Evolutionary conservation across 176 grass and related monocot species (phyloP).

Genomic region (Aegilops tauschii): DNA sequence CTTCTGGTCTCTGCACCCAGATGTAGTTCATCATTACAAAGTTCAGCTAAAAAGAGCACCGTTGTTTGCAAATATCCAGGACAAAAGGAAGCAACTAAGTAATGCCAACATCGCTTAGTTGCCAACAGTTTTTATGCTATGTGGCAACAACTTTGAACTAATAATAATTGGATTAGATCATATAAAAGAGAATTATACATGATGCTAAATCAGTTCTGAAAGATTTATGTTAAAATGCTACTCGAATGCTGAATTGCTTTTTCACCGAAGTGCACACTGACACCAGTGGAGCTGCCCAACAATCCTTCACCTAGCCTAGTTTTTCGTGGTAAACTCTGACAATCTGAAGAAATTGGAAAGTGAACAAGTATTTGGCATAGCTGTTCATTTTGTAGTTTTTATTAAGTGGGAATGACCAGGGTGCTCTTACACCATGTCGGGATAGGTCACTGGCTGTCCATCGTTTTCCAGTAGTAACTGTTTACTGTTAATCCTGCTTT

Average conservation of each 20-base stretch:
- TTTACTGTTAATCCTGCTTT: not conserved
- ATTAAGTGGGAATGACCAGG: not conserved
- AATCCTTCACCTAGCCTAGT: not conserved
- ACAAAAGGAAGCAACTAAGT: not conserved
- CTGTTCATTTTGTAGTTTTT: not conserved
- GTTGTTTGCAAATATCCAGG: not conserved
- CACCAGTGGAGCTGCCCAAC: not conserved
- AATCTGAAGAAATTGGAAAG: not conserved
- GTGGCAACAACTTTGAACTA: not conserved
- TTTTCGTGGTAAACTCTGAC: not conserved
- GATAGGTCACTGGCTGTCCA: not conserved
- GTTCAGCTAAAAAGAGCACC: not conserved
- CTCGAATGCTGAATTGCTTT: conserved; percentile 7
- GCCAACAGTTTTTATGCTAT: not conserved
- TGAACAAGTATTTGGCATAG: not conserved
- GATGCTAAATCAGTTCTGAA: not conserved
- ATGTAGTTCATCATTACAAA: not conserved
- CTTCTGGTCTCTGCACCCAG: not conserved
- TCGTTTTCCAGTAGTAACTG: not conserved
- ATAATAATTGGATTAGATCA: not conserved
- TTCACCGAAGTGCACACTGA: not conserved
- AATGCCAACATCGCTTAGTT: not conserved
- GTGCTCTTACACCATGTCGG: not conserved
- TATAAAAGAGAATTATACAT: conserved; percentile 8
- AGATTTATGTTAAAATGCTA: not conserved